These are phyloP conservation scores for Aureobasidium namibiae DNA, from an alignment of 2,329 filamentous ascomycete species.

Conservation along the genomic window DNA sequence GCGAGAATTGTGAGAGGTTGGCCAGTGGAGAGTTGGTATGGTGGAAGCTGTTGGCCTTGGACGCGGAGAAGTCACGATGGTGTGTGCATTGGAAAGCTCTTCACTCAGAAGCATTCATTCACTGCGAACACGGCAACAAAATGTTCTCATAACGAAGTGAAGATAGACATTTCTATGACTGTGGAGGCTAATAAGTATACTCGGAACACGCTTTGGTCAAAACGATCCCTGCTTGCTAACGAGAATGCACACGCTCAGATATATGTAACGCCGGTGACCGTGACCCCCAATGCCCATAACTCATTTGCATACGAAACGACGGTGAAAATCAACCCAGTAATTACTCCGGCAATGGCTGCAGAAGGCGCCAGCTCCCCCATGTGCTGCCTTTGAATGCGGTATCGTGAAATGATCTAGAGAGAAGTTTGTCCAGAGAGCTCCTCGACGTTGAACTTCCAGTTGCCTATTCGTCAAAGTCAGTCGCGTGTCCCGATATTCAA, in stretches of 20 bases:
- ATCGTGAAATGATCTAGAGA: background rate
- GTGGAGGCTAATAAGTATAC: background rate
- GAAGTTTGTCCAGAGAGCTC: background rate
- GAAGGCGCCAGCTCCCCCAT: background rate
- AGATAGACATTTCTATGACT: constrained; percentile 2
- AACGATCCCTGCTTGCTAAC: background rate
- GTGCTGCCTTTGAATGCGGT: constrained; percentile 1
- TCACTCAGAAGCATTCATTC: background rate
- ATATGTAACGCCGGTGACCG: background rate
- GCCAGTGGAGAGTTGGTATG: background rate
- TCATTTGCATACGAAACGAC: background rate
- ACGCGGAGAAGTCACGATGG: background rate
- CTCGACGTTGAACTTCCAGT: constrained; percentile 27
- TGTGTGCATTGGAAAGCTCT: background rate
- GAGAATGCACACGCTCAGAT: background rate
- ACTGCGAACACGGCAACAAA: background rate
- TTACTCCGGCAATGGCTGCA: background rate
- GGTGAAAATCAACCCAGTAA: background rate
- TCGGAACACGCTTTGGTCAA: background rate
- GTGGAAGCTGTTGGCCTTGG: background rate
- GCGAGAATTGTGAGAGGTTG: background rate
- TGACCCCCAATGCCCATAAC: background rate
- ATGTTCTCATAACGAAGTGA: background rate
- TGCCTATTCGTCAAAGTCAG: constrained; percentile 18
- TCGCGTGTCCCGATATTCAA: background rate